These are phyloP conservation scores for Delitschia confertaspora DNA, from an alignment of 495 filamentous ascomycete genomes.

Conservation along the genomic window DNA sequence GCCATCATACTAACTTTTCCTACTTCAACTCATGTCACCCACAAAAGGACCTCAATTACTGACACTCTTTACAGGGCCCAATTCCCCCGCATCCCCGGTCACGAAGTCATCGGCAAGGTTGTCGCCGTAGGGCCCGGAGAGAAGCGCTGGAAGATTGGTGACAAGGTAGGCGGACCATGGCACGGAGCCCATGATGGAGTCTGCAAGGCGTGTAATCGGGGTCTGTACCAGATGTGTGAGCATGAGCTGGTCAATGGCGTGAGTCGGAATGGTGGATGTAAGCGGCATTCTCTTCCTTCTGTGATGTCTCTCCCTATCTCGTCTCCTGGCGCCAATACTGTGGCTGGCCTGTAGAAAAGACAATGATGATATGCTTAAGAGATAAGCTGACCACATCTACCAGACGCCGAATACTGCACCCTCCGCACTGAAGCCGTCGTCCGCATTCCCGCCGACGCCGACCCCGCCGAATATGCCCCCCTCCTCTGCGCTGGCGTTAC, in stretches of 20 bases:
- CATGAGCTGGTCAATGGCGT: constrained; percentile 38
- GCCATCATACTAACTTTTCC: too few species aligned
- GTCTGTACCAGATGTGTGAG: constrained; percentile 40
- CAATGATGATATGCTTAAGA: neutral
- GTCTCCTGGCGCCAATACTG: neutral
- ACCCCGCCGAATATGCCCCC: constrained; percentile 54
- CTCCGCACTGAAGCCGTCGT: constrained; percentile 56
- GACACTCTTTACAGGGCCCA: constrained; percentile 10
- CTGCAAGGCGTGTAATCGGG: constrained; percentile 38
- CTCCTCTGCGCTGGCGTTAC: constrained; percentile 66
- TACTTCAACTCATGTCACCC: too few species aligned
- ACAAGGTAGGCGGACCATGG: constrained; percentile 37
- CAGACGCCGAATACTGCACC: constrained; percentile 54
- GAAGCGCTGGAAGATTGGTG: constrained; percentile 37
- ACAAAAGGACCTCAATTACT: constrained; percentile 1
- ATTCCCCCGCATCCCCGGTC: constrained; percentile 32
- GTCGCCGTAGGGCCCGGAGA: constrained; percentile 32
- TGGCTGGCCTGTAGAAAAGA: neutral
- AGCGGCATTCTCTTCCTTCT: constrained; percentile 5
- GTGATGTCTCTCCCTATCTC: neutral
- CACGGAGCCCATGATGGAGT: constrained; percentile 42
- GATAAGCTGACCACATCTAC: neutral
- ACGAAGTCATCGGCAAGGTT: constrained; percentile 37
- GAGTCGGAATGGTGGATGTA: constrained; percentile 39
- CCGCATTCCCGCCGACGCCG: constrained; percentile 47